Evolutionary conservation across 345 rosid genomes (phyloP), one percentile per base, ranked within the genome.

Genomic region (Dimocarpus longan): DNA sequence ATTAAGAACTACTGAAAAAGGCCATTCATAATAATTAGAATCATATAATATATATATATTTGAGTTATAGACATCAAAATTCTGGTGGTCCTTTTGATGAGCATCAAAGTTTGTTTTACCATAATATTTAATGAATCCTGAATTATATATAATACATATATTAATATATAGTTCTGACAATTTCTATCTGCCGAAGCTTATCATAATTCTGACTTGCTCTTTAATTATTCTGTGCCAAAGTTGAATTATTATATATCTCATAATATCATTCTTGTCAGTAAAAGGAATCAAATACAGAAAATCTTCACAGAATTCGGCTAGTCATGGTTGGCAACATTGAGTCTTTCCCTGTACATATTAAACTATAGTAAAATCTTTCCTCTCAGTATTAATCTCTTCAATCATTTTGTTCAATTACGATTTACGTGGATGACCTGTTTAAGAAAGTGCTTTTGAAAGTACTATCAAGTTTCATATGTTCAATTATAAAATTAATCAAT

Each of bases 251-350:
- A 39, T n/a, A 10, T 13, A 54, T n/a, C 13, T 18, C 8, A 54
- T 73, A 16, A n/a, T 37, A 72, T 39, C 65, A 56, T 32, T 56
- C 42, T n/a, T 72, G 66, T 56, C 50, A 56, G 76, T 19, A 19
- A 57, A 73, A 59, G 32, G 66, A 56, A 73, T 73, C 76, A 11
- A 19, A 24, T 50, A 40, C 13, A 46, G 52, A 46, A 46, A 46
- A 46, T 46, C 52, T 46, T 46, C 52, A 46, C 52, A 46, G 10
- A 46, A 32, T 32, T 32, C 37, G 37, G 37, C 37, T 32, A 32
- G 37, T 2, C 37, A 32, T 32, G 37, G 37, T 32, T 32, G 37
- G 37, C 37, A 32, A 32, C 37, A 32, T 32, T 32, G 37, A 32
- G 1, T 32, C 1, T 42, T 42, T 52, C 57, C 57, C 13, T n/a